Evolutionary conservation across 2,329 filamentous ascomycete genomes (phyloP), one percentile per base, ranked within the genome.

Genomic region (Colletotrichum melonis): DNA sequence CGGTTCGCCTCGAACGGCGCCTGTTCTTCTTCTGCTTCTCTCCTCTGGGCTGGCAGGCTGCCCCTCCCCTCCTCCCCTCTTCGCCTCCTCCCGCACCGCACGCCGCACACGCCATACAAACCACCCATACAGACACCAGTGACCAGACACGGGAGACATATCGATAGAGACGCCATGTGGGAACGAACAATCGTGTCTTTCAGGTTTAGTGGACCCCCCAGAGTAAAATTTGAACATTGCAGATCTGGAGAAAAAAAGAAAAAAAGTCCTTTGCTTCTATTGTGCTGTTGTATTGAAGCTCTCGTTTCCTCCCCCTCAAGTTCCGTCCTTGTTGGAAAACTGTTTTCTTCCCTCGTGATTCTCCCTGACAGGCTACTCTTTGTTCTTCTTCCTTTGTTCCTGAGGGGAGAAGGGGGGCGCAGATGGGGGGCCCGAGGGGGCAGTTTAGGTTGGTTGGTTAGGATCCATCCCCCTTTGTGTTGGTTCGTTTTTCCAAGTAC

Each of bases 191-290:
- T 46, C 22, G 54, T 9, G 42, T 24, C 42, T 26, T 32, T 46
- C 38, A 58, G 46, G 22, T 63, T 69, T 46, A 58, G 69, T 72
- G 66, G 69, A 42, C 59, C 69, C 14, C 2, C 38, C 5, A 19
- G 24, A 59, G 55, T 69, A 69, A 72, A 72, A 72, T 72, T 72
- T 64, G 65, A 64, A 69, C 24, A n/a, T 30, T 54, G 66, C 54
- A 63, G 54, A 69, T 72, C 32, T 24, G 32, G 32, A 35, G 22
- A 22, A 22, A 22, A 22, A 22, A 22, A 22, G 22, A 22, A 22
- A 32, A 35, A 35, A 35, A 3, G 32, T 35, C 32, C 32, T 35
- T 35, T 12, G 32, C 11, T 35, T 35, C 32, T 35, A 35, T 35
- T 35, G 32, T 35, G 32, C 32, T 35, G 11, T 35, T 35, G 32